Conservation (phyloP, 108 stramenopile species). For the Ochromonas danica region DNA sequence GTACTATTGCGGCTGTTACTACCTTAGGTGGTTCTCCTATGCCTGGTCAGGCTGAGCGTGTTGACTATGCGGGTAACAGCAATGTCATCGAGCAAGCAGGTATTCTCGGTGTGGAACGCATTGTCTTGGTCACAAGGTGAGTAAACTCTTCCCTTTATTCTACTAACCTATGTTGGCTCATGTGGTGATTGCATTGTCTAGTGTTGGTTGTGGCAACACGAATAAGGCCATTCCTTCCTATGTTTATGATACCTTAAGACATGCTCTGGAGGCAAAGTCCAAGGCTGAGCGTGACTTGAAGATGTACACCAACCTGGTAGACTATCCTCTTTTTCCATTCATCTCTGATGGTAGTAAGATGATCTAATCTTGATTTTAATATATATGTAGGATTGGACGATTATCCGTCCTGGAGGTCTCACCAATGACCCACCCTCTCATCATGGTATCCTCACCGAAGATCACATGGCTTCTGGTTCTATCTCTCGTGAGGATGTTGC, state of each 20-base stretch:
- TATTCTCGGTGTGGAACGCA: slow-evolving; percentile 83
- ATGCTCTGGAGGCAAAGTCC: not conserved
- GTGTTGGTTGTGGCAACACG: slow-evolving; percentile 80
- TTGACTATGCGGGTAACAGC: slow-evolving; percentile 86
- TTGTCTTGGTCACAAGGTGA: slow-evolving; percentile 67
- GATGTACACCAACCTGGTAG: slow-evolving; percentile 23
- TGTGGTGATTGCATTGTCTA: slow-evolving; percentile 41
- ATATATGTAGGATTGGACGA: slow-evolving; percentile 75
- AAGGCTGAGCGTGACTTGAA: not conserved
- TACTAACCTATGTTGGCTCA: not conserved
- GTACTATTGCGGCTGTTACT: slow-evolving; percentile 91
- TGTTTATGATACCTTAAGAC: slow-evolving; percentile 30
- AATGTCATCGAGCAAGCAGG: slow-evolving; percentile 94
- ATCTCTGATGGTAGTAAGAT: not conserved
- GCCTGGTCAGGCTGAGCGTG: slow-evolving; percentile 58
- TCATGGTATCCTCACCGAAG: slow-evolving; percentile 79
- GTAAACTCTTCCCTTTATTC: not conserved
- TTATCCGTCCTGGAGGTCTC: slow-evolving; percentile 88
- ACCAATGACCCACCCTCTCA: slow-evolving; percentile 69
- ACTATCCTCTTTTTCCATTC: not conserved
- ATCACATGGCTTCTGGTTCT: slow-evolving; percentile 74
- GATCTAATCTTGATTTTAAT: not conserved
- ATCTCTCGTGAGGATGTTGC: slow-evolving; percentile 88
- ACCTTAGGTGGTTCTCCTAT: slow-evolving; percentile 73
- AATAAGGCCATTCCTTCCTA: slow-evolving; percentile 67